Evolutionary conservation across 2,329 filamentous ascomycete species (phyloP), one percentile per base, ranked within the genome.

Genomic region (Penicillium sp.): DNA sequence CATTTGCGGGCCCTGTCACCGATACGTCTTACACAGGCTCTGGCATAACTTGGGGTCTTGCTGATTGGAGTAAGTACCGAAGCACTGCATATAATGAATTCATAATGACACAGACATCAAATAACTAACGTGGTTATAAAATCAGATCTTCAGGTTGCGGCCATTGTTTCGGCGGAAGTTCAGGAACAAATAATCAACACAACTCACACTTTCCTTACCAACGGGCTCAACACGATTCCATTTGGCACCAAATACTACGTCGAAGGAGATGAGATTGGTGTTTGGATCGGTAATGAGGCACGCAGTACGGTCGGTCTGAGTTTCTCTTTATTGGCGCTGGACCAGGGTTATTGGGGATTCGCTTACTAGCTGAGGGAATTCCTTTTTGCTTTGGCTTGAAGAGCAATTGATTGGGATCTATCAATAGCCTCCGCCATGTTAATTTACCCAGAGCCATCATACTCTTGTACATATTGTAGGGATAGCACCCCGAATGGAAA

Each of bases 131-230:
- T 42, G 14, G 8, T 40, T 18, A n/a, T n/a, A 2, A 4, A 30
- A 78, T 59, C 76, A 73, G 77, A 74, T 75, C 57, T 72, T 76
- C 63, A 77, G 73, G 70, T 70, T n/a, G 74, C 73, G 16, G 71
- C 62, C 20, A 70, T 68, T 2, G 65, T 71, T 35, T 64, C 68
- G 38, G 48, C 55, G 30, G 62, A 59, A 47, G 67, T 68, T 6
- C 66, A 68, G 6, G 60, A 62, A 24, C 63, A 69, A 63, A 72
- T 76, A 40, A 65, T 77, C 26, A 62, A 75, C 57, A 71, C 75
- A 52, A 60, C 76, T n/a, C 74, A 73, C 65, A 66, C 66, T 0
- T 77, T 71, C 56, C 70, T 77, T 61, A 69, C 67, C n/a, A 77
- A 75, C 54, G 70, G 71, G 7, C 67, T 72, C 54, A 76, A 77